Evolutionary conservation across 148 eudicot genomes (phyloP), one percentile per base, ranked within the genome.

Genomic region (Nyssa sinensis): DNA sequence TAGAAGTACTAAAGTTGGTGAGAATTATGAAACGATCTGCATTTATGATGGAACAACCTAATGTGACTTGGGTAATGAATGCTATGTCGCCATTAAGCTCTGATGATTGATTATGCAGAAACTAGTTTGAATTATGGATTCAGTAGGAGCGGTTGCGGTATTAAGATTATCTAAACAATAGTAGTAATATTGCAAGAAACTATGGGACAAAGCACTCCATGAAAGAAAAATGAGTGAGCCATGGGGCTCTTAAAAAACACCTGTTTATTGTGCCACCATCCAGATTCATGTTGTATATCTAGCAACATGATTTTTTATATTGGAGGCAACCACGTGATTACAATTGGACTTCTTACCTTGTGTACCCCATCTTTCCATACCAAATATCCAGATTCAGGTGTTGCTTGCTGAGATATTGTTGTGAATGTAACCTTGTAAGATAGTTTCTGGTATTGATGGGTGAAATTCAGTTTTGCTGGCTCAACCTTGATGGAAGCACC

Each of bases 291-390:
- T 61, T 33, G 62, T 35, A 66, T 13, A 55, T 34, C 37, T 39
- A 25, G 57, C 28, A 65, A 64, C 75, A 74, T 63, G 21, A 63
- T 30, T 9, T 23, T 51, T 76, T 63, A 82, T 39, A 80, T 14
- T n/a, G 84, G 86, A 37, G 85, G 81, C 75, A 90, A 66, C 98
- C 98, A 90, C 19, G 90, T 88, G 70, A 94, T 68, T 4, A 88
- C 81, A 35, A 92, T 39, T 35, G 98, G 97, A 78, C 93, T 92
- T 75, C 97, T 86, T 11, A 94, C 98, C 66, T 64, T 82, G 53
- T 92, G 97, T 59, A 81, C 74, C 47, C 86, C 89, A 75, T 94
- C 92, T 70, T 86, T 92, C 98, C 98, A 94, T 70, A 84, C 82
- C 80, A 94, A 74, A 67, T 77, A 51, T 70, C 98, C 98, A 5